Percentiles rank a stretch among this genome's conserved stretches.
phyloP scores from a whole-genome alignment of 805 yeast species.

The Metschnikowia reukaufii region DNA sequence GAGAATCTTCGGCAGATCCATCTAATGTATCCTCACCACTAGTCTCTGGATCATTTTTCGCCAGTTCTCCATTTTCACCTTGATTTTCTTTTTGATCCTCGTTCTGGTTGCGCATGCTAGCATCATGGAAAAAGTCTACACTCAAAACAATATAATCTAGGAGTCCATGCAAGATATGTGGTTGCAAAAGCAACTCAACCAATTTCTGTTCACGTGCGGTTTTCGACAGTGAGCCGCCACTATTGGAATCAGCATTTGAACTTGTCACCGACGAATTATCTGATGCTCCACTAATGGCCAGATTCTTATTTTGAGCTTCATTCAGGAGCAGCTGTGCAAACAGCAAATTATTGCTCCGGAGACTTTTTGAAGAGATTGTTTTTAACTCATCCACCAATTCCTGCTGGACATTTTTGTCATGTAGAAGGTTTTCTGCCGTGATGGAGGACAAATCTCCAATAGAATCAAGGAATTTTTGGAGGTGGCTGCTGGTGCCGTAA shows the following conservation, averaged over 20 bases:
- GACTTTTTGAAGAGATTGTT: constrained; percentile 22
- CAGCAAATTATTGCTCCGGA: constrained; percentile 36
- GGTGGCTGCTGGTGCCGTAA: constrained; percentile 35
- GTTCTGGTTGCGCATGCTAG: constrained; percentile 11
- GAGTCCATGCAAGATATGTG: constrained; percentile 66
- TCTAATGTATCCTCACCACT: constrained; percentile 14
- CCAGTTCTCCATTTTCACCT: not conserved
- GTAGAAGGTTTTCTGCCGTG: constrained; percentile 34
- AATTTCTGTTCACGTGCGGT: constrained; percentile 51
- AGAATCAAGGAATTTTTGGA: constrained; percentile 42
- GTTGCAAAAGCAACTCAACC: constrained; percentile 76
- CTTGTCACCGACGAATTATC: constrained; percentile 38
- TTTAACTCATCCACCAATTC: constrained; percentile 39
- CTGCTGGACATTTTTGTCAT: constrained; percentile 34
- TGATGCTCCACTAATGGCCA: constrained; percentile 6
- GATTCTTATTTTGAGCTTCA: constrained; percentile 13
- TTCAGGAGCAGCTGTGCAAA: constrained; percentile 22
- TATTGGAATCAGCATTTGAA: constrained; percentile 29
- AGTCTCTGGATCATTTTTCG: not conserved
- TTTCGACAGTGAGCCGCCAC: constrained; percentile 24
- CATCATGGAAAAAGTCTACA: constrained; percentile 45
- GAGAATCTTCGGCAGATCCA: constrained; percentile 7
- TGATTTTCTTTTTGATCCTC: constrained; percentile 19
- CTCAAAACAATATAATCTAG: constrained; percentile 62
- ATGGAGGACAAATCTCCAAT: constrained; percentile 33